Conservation (phyloP, 2,329 filamentous ascomycete genomes). For the Epichloe sp. region DNA sequence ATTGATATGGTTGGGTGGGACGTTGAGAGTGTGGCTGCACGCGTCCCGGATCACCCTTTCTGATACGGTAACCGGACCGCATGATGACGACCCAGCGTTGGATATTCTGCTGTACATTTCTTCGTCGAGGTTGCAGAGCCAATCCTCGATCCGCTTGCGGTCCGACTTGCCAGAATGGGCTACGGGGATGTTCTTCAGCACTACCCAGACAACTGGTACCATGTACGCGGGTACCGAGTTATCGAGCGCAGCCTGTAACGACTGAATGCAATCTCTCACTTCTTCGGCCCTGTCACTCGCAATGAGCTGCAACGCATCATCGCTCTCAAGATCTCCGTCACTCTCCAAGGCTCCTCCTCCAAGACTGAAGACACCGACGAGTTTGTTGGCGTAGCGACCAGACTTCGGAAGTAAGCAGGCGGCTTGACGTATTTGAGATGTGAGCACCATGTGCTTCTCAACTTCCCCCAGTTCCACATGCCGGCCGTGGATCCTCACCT, state of each 20-base stretch:
- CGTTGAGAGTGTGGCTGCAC: constrained; percentile 4
- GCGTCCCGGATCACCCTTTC: constrained; percentile 4
- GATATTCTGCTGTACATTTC: background rate
- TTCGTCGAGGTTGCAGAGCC: constrained; percentile 1
- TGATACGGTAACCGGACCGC: background rate
- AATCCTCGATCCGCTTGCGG: background rate
- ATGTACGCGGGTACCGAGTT: background rate
- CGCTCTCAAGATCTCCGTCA: background rate
- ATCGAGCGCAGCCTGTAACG: background rate
- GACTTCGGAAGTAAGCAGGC: background rate
- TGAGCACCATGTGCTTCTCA: constrained; percentile 7
- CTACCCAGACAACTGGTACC: background rate
- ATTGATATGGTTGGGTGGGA: constrained; percentile 1
- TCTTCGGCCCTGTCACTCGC: background rate
- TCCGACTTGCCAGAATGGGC: background rate
- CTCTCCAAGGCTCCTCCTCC: background rate
- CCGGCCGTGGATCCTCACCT: constrained; percentile 43
- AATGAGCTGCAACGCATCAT: background rate
- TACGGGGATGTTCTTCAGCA: background rate
- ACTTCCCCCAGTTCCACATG: constrained; percentile 30
- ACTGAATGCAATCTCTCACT: background rate
- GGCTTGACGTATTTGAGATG: background rate
- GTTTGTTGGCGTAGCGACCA: constrained; percentile 2
- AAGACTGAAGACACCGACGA: constrained; percentile 6
- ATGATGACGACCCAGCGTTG: background rate